A percentile compares a stretch with the other conserved stretches of the same genome.
Conservation (phyloP, 805 yeast genomes). For the Ogataea nitratoaversa region DNA sequence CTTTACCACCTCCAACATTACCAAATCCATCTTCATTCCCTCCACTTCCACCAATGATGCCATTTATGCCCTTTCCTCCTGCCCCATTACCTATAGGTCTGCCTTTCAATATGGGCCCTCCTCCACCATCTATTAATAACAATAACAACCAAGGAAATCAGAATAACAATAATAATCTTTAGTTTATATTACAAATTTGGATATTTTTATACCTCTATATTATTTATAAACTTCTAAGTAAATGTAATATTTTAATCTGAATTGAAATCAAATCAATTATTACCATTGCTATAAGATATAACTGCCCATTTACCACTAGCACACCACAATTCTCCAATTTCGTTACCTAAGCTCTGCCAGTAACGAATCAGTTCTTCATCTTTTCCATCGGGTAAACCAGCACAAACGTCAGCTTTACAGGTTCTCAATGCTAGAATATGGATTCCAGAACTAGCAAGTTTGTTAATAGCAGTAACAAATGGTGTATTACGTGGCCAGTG, state of each 20-base stretch:
- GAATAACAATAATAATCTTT: too few relatives aligned
- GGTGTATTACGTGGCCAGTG: slow-evolving; percentile 82
- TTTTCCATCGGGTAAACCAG: slow-evolving; percentile 71
- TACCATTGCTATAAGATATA: slow-evolving; percentile 52
- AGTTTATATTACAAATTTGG: too few relatives aligned
- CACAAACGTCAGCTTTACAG: slow-evolving; percentile 93
- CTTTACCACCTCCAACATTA: slow-evolving; percentile 21
- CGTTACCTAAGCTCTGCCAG: slow-evolving; percentile 57
- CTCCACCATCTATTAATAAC: background rate
- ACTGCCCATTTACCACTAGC: slow-evolving; percentile 95
- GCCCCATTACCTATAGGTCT: slow-evolving; percentile 14
- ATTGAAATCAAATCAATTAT: background rate
- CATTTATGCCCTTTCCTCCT: slow-evolving; percentile 26
- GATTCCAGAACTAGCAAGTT: slow-evolving; percentile 58
- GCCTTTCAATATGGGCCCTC: slow-evolving; percentile 1
- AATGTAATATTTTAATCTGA: too few relatives aligned
- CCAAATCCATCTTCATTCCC: slow-evolving; percentile 29
- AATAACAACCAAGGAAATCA: too few relatives aligned
- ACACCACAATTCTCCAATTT: slow-evolving; percentile 74
- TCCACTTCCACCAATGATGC: slow-evolving; percentile 35
- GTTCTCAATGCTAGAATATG: slow-evolving; percentile 79
- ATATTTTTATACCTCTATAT: too few relatives aligned
- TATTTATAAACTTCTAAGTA: too few relatives aligned
- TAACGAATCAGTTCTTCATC: slow-evolving; percentile 60
- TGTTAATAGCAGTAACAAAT: slow-evolving; percentile 66